Conservation (phyloP, 2,329 filamentous ascomycete species). For the Colletotrichum tropicicola region DNA sequence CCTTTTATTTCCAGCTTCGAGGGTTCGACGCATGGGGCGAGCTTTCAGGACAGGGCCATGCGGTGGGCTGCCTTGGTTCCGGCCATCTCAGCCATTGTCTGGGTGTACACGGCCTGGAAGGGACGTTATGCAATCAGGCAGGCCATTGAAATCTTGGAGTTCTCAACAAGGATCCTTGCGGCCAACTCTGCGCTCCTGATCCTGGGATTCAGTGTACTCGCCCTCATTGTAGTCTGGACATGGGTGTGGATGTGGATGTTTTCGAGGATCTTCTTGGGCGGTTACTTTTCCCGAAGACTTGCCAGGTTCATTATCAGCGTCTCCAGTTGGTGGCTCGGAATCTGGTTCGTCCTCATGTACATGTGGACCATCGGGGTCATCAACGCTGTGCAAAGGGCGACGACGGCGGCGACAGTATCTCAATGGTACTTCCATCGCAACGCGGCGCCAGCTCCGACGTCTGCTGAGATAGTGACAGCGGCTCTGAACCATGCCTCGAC, state of each 20-base stretch:
- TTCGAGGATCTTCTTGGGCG: conserved; percentile 92
- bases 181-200: conserved; percentile 85
- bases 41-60: conserved; percentile 89
- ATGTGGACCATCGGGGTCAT: conserved; percentile 93
- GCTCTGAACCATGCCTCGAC: conserved; percentile 84
- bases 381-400: conserved; percentile 87
- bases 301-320: conserved; percentile 81
- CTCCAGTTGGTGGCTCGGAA: conserved; percentile 95
- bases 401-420: conserved; percentile 92
- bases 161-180: conserved; percentile 86
- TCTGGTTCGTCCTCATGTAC: conserved; percentile 92
- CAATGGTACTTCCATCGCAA: conserved; percentile 99
- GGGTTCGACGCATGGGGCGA: conserved; percentile 76
- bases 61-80: conserved; percentile 86
- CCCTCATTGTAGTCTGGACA: conserved; percentile 84
- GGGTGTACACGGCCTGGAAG: conserved; percentile 85
- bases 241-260: conserved; percentile 99
- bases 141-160: conserved; percentile 90
- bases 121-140: conserved; percentile 83
- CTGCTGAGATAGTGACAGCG: conserved; percentile 82
- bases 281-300: conserved; percentile 74
- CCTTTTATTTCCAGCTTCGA: conserved; percentile 91
- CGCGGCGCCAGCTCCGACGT: conserved; percentile 78
- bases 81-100: conserved; percentile 75
- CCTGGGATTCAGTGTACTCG: conserved; percentile 83